Conservation (phyloP, 2,329 filamentous ascomycete species). For the Aspergillus novofumigatus region DNA sequence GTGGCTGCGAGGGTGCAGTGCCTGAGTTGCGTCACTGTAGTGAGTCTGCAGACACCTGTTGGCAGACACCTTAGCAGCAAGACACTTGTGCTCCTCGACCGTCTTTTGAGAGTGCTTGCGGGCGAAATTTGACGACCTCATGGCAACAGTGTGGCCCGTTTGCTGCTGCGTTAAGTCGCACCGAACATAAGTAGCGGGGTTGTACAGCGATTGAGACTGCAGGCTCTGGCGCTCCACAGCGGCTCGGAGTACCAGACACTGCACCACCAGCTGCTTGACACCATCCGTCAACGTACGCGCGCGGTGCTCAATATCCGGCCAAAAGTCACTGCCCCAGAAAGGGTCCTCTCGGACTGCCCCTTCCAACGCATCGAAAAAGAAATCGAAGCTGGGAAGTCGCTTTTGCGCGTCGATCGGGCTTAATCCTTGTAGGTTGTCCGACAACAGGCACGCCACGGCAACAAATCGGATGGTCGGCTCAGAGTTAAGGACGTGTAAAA, state of each 20-base stretch:
- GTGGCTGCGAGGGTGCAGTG: slow-evolving; percentile 16
- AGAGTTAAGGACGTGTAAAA: slow-evolving; percentile 41
- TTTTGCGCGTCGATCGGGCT: slow-evolving; percentile 16
- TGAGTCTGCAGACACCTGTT: slow-evolving; percentile 16
- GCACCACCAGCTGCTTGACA: slow-evolving; percentile 36
- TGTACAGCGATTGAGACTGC: slow-evolving; percentile 16
- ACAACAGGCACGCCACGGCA: slow-evolving; percentile 39
- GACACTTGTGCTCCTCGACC: slow-evolving; percentile 31
- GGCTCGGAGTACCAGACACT: slow-evolving; percentile 36
- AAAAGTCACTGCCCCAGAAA: slow-evolving; percentile 42
- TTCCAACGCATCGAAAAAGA: slow-evolving; percentile 37
- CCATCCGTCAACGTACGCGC: slow-evolving; percentile 35
- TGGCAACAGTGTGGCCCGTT: slow-evolving; percentile 19
- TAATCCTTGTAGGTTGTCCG: slow-evolving; percentile 28
- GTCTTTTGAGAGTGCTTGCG: slow-evolving; percentile 28
- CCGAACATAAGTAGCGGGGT: slow-evolving; percentile 13
- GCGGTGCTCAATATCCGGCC: slow-evolving; percentile 40
- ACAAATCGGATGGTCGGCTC: slow-evolving; percentile 43
- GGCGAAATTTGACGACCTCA: slow-evolving; percentile 29
- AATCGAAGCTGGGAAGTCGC: slow-evolving; percentile 30
- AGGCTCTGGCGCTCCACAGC: slow-evolving; percentile 20
- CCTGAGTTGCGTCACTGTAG: slow-evolving; percentile 16
- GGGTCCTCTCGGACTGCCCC: slow-evolving; percentile 40
- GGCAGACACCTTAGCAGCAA: slow-evolving; percentile 13
- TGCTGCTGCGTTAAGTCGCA: slow-evolving; percentile 20